These are phyloP conservation scores for Saccharum hybrid DNA, from an alignment of 202 grass and related monocot genomes.

Conservation along the genomic window DNA sequence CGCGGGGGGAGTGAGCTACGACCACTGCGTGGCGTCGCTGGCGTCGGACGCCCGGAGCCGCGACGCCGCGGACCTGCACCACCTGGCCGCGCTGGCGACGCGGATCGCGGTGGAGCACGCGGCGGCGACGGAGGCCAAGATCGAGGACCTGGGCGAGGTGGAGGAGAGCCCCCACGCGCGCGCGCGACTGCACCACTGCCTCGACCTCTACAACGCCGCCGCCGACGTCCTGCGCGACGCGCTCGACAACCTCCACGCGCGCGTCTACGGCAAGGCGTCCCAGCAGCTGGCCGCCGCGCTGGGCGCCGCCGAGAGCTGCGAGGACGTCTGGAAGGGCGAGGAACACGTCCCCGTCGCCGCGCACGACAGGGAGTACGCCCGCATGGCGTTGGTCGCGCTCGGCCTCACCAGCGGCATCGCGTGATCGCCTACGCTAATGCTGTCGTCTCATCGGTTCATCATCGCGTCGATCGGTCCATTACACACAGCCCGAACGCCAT, in stretches of 20 bases:
- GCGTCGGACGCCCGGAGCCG: not conserved
- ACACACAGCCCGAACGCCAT: not conserved
- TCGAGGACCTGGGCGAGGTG: slow-evolving; percentile 52
- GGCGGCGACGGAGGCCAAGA: slow-evolving; percentile 42
- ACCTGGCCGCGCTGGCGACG: slow-evolving; percentile 44
- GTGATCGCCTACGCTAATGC: not conserved
- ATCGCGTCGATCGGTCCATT: too few relatives aligned
- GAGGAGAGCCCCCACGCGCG: slow-evolving; percentile 36
- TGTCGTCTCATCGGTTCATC: too few relatives aligned
- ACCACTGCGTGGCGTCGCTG: slow-evolving; percentile 53
- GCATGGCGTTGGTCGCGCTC: slow-evolving; percentile 43
- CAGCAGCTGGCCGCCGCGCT: slow-evolving; percentile 34
- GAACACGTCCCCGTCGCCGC: not conserved
- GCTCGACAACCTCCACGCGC: slow-evolving; percentile 55
- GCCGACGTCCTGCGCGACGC: slow-evolving; percentile 47
- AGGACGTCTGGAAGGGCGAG: slow-evolving; percentile 44
- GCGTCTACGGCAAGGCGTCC: slow-evolving; percentile 43
- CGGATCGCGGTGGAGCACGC: slow-evolving; percentile 47
- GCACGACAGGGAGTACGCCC: slow-evolving; percentile 45
- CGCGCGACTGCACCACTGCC: slow-evolving; percentile 36
- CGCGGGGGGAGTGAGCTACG: slow-evolving; percentile 1
- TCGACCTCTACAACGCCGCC: slow-evolving; percentile 58
- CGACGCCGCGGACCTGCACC: slow-evolving; percentile 34
- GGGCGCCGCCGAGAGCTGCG: slow-evolving; percentile 42
- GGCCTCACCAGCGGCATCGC: slow-evolving; percentile 34